A percentile compares a stretch with the other conserved stretches of the same genome.
Conservation (phyloP, 164 flowering plant species). For the Magnolia changhungtana region DNA sequence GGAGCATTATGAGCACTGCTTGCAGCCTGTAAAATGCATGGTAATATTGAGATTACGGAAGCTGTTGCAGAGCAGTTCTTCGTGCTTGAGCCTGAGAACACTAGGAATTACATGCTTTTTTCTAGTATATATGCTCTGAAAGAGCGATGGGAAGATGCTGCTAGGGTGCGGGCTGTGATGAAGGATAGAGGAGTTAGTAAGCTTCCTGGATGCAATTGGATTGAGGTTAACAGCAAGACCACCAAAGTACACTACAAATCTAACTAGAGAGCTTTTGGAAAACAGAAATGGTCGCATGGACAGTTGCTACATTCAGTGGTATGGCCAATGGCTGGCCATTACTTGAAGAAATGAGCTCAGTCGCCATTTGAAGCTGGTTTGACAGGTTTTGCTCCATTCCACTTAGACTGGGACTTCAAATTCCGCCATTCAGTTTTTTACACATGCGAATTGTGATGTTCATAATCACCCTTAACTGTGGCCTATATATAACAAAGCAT, state of each 20-base stretch:
- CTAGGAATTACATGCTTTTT: conserved; percentile 38
- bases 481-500: too few relatives aligned
- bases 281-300: too few relatives aligned
- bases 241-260: neutral
- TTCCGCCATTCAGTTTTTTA: too few relatives aligned
- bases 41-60: conserved; percentile 36
- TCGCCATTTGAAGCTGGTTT: too few relatives aligned
- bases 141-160: conserved; percentile 32
- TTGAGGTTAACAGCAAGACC: conserved; percentile 8
- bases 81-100: conserved; percentile 32
- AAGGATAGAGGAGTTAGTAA: conserved; percentile 16
- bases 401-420: too few relatives aligned
- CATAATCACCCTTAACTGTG: too few relatives aligned
- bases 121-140: conserved; percentile 29
- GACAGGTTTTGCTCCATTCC: too few relatives aligned
- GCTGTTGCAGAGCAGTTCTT: conserved; percentile 27
- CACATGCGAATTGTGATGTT: too few relatives aligned
- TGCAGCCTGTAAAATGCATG: conserved; percentile 30
- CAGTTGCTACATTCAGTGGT: too few relatives aligned
- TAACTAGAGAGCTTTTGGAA: neutral
- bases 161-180: conserved; percentile 23
- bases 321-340: too few relatives aligned
- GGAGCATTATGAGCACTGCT: conserved; percentile 41
- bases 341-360: too few relatives aligned
- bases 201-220: conserved; percentile 38